Base-by-base conservation (phyloP, 176 grass and related monocot genomes). In the Leersia perrieri region DNA sequence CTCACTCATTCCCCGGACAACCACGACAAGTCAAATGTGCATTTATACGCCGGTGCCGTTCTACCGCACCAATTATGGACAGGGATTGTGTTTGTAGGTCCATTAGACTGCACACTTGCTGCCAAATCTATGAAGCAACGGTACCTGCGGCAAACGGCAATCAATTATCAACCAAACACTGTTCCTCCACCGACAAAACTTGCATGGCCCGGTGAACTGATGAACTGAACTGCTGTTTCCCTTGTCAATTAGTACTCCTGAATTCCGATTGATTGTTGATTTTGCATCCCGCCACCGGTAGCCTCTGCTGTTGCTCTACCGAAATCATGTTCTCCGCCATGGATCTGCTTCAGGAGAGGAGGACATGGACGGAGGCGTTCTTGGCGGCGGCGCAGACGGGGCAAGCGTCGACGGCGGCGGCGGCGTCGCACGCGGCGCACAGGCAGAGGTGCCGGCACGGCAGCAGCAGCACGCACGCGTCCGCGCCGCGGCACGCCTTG, bases 401-500 rank as follows among this genome's bases (percentile, higher is more conserved):
- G 66, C 92, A 91, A 22, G 83, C 26, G 27, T 79, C 47, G 18
- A 32, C 38, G 34, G 69, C 34, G 18, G 33, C 38, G 34, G 69
- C 34, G 4, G 66, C 20, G 9, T 83, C 85, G 66, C 92, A 91
- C 3, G 47, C 75, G 58, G 39, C 35, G 80, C 92, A 94, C 35
- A 91, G 36, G 89, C 80, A 87, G 9, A 94, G 80, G 77, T 94
- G 92, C 32, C 86, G 49, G 70, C 92, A 94, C 12, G 92, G 88
- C 11, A 94, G 75, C 76, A 94, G 42, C 45, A 94, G 39, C 33
- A 91, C 88, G 76, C 60, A 73, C 11, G 69, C 92, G 25, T 87
- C 80, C 2, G 73, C 42, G 32, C 14, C 79, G 40, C 63, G 38
- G 60, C 92, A 94, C 2, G 33, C 15, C 81, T 63, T 75, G 79